Conservation (phyloP, 371 early-diverging fungal genomes). For the Apophysomyces sp. region DNA sequence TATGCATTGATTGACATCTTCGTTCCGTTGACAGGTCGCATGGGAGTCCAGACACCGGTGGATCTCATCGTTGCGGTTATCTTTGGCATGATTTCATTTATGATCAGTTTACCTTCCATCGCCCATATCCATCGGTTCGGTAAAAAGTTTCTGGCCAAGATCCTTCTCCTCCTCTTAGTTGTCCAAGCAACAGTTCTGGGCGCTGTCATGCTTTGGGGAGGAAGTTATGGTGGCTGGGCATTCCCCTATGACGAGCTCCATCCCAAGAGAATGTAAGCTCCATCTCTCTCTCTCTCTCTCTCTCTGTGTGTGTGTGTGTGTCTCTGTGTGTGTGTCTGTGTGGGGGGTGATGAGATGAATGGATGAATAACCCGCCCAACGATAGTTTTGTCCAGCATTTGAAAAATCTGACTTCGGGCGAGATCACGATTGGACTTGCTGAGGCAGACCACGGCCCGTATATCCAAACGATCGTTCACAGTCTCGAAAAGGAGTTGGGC, state of each 20-base stretch:
- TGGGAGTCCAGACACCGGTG: slow-evolving; percentile 68
- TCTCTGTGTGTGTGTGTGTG: background rate
- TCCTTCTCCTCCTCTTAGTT: slow-evolving; percentile 33
- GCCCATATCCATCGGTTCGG: slow-evolving; percentile 64
- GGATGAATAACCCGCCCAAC: background rate
- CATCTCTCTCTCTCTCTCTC: background rate
- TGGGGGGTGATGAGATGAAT: too few relatives aligned
- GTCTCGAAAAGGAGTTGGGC: slow-evolving; percentile 41
- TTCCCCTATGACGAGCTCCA: slow-evolving; percentile 66
- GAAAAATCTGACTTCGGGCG: slow-evolving; percentile 64
- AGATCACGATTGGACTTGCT: slow-evolving; percentile 55
- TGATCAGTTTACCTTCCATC: slow-evolving; percentile 48
- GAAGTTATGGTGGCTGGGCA: slow-evolving; percentile 33
- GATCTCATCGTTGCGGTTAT: slow-evolving; percentile 67
- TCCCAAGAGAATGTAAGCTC: slow-evolving; percentile 56
- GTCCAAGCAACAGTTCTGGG: slow-evolving; percentile 41
- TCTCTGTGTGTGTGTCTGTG: too few relatives aligned
- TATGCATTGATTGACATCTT: slow-evolving; percentile 63
- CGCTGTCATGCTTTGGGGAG: slow-evolving; percentile 36
- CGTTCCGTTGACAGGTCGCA: slow-evolving; percentile 76
- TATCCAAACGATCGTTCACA: slow-evolving; percentile 42
- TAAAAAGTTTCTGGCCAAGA: slow-evolving; percentile 29
- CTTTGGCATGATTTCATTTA: slow-evolving; percentile 54
- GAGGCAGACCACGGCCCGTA: slow-evolving; percentile 68
- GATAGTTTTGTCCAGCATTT: slow-evolving; percentile 63